These are phyloP conservation scores for Cytospora piceicola DNA, from an alignment of 2,329 filamentous ascomycete species.

Conservation along the genomic window DNA sequence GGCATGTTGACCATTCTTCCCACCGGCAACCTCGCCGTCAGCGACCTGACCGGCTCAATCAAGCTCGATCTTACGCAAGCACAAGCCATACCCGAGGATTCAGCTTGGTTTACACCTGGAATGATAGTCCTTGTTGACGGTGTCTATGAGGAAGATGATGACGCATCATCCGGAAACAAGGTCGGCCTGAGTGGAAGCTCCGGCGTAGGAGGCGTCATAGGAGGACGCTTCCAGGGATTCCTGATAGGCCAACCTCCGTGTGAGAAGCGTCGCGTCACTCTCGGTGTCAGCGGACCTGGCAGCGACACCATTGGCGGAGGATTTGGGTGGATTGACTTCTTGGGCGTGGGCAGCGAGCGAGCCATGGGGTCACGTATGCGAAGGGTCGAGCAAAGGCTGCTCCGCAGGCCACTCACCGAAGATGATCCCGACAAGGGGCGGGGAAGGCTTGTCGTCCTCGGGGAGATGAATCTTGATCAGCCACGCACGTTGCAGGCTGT, in stretches of 20 bases:
- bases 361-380: slow-evolving; percentile 84
- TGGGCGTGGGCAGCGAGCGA: slow-evolving; percentile 87
- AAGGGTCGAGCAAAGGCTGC: slow-evolving; percentile 71
- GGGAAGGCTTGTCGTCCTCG: slow-evolving; percentile 72
- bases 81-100: slow-evolving; percentile 79
- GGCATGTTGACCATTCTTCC: slow-evolving; percentile 82
- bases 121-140: slow-evolving; percentile 97
- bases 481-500: slow-evolving; percentile 81
- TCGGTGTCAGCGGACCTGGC: slow-evolving; percentile 69
- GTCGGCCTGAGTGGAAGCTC: slow-evolving; percentile 71
- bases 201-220: slow-evolving; percentile 86
- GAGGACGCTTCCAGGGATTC: slow-evolving; percentile 89
- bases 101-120: slow-evolving; percentile 89
- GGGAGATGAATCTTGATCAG: slow-evolving; percentile 85
- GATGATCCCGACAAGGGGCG: slow-evolving; percentile 43
- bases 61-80: slow-evolving; percentile 81
- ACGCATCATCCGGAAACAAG: slow-evolving; percentile 60
- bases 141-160: slow-evolving; percentile 92
- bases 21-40: slow-evolving; percentile 79
- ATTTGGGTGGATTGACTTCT: slow-evolving; percentile 97
- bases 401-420: slow-evolving; percentile 48
- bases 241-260: slow-evolving; percentile 91
- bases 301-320: slow-evolving; percentile 73
- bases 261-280: slow-evolving; percentile 77
- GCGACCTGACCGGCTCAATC: slow-evolving; percentile 87